A percentile compares a stretch with the other conserved stretches of the same genome.
These are phyloP conservation scores for Naematelia aurantialba DNA, from an alignment of 768 basidiomycete genomes.

Conservation along the genomic window DNA sequence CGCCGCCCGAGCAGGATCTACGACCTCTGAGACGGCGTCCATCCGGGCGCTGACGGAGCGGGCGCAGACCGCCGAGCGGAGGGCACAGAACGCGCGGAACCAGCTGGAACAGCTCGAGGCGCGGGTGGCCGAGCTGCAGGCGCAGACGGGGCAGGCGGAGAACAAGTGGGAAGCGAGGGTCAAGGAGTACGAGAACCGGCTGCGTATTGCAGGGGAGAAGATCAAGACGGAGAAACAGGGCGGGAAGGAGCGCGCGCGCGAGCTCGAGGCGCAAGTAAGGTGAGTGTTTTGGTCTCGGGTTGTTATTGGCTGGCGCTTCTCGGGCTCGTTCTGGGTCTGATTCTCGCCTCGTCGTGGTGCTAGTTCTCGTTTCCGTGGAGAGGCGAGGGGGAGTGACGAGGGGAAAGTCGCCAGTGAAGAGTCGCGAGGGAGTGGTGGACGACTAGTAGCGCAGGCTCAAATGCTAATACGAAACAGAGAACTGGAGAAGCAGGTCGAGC, in stretches of 20 bases:
- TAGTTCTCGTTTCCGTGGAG: neutral
- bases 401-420: neutral
- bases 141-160: constrained; percentile 69
- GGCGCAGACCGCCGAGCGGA: constrained; percentile 77
- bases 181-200: constrained; percentile 77
- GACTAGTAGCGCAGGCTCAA: no score
- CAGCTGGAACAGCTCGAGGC: constrained; percentile 81
- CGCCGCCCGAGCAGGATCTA: constrained; percentile 59
- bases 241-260: constrained; percentile 65
- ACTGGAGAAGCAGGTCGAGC: constrained; percentile 70
- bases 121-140: constrained; percentile 68
- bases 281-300: constrained; percentile 17
- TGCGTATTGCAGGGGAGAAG: constrained; percentile 81
- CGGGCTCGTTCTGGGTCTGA: no score
- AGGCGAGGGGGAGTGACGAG: neutral
- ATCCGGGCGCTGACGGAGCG: constrained; percentile 66
- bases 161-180: constrained; percentile 93
- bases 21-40: constrained; percentile 59
- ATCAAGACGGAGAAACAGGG: constrained; percentile 92
- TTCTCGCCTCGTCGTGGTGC: no score
- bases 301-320: no score
- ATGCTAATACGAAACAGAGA: constrained; percentile 60
- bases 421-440: neutral
- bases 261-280: constrained; percentile 48
- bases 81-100: constrained; percentile 78